These are phyloP conservation scores for Monascus purpureus DNA, from an alignment of 495 filamentous ascomycete genomes.

Conservation along the genomic window DNA sequence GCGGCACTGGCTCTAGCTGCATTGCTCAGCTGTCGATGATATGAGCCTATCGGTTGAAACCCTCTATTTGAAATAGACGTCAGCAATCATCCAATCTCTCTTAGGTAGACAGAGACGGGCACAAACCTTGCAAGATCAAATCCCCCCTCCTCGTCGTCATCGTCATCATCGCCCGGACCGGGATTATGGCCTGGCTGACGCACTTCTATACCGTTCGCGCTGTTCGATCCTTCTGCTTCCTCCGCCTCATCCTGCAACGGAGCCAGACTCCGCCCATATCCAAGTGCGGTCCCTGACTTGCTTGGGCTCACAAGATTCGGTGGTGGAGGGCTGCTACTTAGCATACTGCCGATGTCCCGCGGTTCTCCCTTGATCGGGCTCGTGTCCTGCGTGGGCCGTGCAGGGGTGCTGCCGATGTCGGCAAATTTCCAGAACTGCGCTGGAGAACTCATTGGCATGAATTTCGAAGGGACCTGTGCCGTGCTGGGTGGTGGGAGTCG, in stretches of 20 bases:
- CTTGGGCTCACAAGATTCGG: slow-evolving; percentile 33
- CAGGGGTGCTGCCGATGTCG: slow-evolving; percentile 59
- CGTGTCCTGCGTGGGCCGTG: slow-evolving; percentile 44
- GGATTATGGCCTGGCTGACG: slow-evolving; percentile 3
- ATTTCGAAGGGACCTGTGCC: slow-evolving; percentile 77
- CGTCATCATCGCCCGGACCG: slow-evolving; percentile 16
- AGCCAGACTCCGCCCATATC: slow-evolving; percentile 20
- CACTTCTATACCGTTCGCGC: neutral
- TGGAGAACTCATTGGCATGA: slow-evolving; percentile 86
- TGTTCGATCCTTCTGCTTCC: slow-evolving; percentile 3
- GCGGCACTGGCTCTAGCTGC: slow-evolving; percentile 22
- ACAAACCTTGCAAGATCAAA: slow-evolving; percentile 56
- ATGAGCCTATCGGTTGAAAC: slow-evolving; percentile 58
- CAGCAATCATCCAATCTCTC: slow-evolving; percentile 2
- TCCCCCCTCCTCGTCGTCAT: slow-evolving; percentile 43
- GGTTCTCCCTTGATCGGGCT: slow-evolving; percentile 43
- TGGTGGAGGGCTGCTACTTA: slow-evolving; percentile 53
- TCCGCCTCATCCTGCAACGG: slow-evolving; percentile 17
- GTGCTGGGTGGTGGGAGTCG: slow-evolving; percentile 80
- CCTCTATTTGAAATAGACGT: slow-evolving; percentile 35
- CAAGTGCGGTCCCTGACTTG: slow-evolving; percentile 27
- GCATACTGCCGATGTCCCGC: slow-evolving; percentile 35
- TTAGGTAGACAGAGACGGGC: slow-evolving; percentile 4
- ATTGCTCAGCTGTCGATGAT: slow-evolving; percentile 41
- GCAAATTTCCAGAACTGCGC: slow-evolving; percentile 95